These are phyloP conservation scores for Aplosporella prunicola DNA, from an alignment of 2,329 filamentous ascomycete genomes.

Conservation along the genomic window DNA sequence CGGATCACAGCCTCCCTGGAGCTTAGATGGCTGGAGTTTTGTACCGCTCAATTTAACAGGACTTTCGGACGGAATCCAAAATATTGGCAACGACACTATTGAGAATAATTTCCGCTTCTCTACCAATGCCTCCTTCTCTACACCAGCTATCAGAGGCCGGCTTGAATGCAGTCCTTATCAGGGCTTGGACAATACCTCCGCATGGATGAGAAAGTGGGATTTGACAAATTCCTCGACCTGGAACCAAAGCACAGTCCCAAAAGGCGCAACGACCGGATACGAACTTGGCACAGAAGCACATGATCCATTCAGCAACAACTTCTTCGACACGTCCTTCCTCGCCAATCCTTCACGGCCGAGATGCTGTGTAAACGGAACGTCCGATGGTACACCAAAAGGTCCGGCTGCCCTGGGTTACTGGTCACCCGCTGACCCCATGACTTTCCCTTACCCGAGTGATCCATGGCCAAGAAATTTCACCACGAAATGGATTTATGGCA, in stretches of 20 bases:
- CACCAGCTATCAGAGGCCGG: conserved; percentile 12
- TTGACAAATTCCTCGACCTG: conserved; percentile 2
- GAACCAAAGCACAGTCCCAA: conserved; percentile 7
- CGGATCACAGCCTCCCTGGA: conserved; percentile 15
- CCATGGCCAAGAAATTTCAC: not conserved
- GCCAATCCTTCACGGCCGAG: not conserved
- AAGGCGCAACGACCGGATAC: conserved; percentile 5
- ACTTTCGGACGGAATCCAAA: not conserved
- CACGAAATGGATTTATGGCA: not conserved
- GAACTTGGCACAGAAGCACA: not conserved
- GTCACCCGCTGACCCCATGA: too few species aligned
- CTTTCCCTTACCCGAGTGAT: too few species aligned
- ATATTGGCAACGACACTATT: not conserved
- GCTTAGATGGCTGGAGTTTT: conserved; percentile 18
- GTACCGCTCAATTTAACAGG: conserved; percentile 13
- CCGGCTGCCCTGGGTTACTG: not conserved
- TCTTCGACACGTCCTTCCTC: not conserved
- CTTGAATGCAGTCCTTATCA: conserved; percentile 11
- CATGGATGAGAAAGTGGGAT: conserved; percentile 5
- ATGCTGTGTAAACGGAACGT: not conserved
- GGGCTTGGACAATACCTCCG: conserved; percentile 9
- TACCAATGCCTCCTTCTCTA: conserved; percentile 11
- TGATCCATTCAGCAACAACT: not conserved
- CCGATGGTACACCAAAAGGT: not conserved
- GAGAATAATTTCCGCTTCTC: conserved; percentile 9